Conservation (phyloP, 2,329 filamentous ascomycete genomes). For the Penicillium sp. region DNA sequence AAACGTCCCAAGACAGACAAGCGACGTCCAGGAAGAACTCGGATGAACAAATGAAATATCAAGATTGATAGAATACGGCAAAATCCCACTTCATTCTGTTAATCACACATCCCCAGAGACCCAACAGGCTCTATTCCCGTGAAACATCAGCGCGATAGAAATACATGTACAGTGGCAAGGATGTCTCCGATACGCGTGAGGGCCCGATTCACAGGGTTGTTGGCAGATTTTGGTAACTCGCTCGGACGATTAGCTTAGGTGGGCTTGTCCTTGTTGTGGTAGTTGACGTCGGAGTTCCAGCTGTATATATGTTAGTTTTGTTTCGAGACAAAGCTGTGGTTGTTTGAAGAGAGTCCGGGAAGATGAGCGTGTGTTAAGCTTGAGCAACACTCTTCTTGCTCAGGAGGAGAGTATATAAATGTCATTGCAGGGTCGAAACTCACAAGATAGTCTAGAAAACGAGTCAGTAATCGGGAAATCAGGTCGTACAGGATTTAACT, state of each 20-base stretch:
- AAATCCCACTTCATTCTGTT: slow-evolving; percentile 27
- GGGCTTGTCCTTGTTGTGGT: slow-evolving; percentile 88
- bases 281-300: slow-evolving; percentile 96
- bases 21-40: too few relatives aligned
- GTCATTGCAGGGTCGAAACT: slow-evolving; percentile 40
- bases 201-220: slow-evolving; percentile 8
- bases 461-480: slow-evolving; percentile 6
- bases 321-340: too few relatives aligned
- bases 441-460: slow-evolving; percentile 66
- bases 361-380: too few relatives aligned
- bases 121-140: slow-evolving; percentile 16
- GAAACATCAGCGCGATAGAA: slow-evolving; percentile 32
- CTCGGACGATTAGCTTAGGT: slow-evolving; percentile 34
- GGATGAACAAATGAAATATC: slow-evolving; percentile 18
- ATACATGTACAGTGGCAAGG: slow-evolving; percentile 32
- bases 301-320: slow-evolving; percentile 49
- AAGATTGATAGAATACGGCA: slow-evolving; percentile 17
- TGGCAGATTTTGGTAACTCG: slow-evolving; percentile 5
- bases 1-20: too few relatives aligned
- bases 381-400: neutral
- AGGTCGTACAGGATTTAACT: neutral
- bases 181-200: slow-evolving; percentile 10
- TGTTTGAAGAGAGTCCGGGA: too few relatives aligned
- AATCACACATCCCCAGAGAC: slow-evolving; percentile 15
- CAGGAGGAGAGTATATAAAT: neutral